Evolutionary conservation across 495 filamentous ascomycete genomes (phyloP), one percentile per base, ranked within the genome.

Genomic region (Glutinoglossum americanum): DNA sequence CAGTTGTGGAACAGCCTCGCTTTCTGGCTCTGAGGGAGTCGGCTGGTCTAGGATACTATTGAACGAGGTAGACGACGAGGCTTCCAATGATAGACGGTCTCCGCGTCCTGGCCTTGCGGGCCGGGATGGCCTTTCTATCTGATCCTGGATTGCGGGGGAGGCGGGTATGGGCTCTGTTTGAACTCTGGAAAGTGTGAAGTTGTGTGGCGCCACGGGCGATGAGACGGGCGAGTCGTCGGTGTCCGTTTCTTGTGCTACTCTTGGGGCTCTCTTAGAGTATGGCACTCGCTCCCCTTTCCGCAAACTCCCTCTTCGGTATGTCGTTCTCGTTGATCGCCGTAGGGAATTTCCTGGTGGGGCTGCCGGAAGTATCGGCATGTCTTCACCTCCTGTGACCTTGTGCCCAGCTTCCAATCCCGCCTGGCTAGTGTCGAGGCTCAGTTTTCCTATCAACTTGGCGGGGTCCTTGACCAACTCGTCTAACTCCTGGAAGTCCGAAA

Each of bases 321-420:
- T 88, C 17, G 92, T 99, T 39, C 87, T 78, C 17, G 88, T 99
- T 39, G 93, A 94, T 57, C 92, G 77, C 60, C 88, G 78, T 55
- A 99, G 75, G 19, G 87, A 84, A 64, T 81, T 80, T 4, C 86
- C 84, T 9, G 80, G 84, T 25, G 83, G 82, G 26, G 73, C 68
- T 62, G 79, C 74, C 0, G 86, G 82, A 57, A 97, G 70, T 60
- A 97, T 95, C 5, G 90, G 90, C 70, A 84, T 81, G 69, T 97
- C 93, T 39, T 88, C 84, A n/a, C 63, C 70, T n/a, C 69, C 65
- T 10, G 72, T 64, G 30, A 75, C 71, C 41, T 81, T 60, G 68
- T 69, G 60, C 21, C 64, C 68, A 13, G 61, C 61, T 63, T 59
- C 19, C 60, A 35, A 45, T 41, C 23, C 57, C 33, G 27, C 64